Percentiles rank a stretch among this genome's conserved stretches.
These are phyloP conservation scores for Ogataea sp. DNA, from an alignment of 805 yeast species.

Conservation along the genomic window DNA sequence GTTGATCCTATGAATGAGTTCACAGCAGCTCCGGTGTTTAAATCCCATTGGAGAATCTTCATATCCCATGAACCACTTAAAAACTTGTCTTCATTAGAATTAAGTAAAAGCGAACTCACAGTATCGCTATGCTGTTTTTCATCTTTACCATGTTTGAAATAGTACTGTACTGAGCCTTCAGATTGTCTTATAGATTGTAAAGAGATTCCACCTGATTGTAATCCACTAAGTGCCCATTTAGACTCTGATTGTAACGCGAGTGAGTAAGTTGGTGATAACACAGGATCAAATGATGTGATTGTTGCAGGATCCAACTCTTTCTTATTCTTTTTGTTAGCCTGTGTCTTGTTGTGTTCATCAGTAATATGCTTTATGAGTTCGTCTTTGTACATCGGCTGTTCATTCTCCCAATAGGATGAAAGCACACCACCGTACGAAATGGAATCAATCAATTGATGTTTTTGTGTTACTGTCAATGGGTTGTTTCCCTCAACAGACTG, in stretches of 20 bases:
- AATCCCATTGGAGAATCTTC: conserved; percentile 74
- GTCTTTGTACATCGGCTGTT: conserved; percentile 60
- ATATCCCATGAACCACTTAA: conserved; percentile 92
- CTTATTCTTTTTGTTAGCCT: conserved; percentile 8
- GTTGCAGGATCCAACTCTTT: conserved; percentile 15
- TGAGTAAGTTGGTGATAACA: conserved; percentile 78
- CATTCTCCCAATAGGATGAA: conserved; percentile 91
- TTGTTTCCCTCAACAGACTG: conserved; percentile 81
- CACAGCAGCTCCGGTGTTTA: conserved; percentile 55
- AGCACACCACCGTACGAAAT: conserved; percentile 79
- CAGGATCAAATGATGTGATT: conserved; percentile 43
- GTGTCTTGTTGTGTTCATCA: conserved; percentile 9
- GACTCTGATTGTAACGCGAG: conserved; percentile 79
- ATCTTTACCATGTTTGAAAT: conserved; percentile 34
- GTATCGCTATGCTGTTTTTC: conserved; percentile 56
- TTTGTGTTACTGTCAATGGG: conserved; percentile 85
- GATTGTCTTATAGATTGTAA: conserved; percentile 74
- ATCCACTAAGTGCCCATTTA: conserved; percentile 77
- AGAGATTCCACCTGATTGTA: conserved; percentile 77
- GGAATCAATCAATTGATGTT: conserved; percentile 81
- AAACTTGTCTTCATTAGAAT: conserved; percentile 51
- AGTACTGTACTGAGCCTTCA: conserved; percentile 77
- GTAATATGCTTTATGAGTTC: conserved; percentile 21
- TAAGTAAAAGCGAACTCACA: conserved; percentile 63
- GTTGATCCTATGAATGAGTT: conserved; percentile 46